Evolutionary conservation across 306 rosid species (phyloP).

Genomic region (Castanopsis chinensis): DNA sequence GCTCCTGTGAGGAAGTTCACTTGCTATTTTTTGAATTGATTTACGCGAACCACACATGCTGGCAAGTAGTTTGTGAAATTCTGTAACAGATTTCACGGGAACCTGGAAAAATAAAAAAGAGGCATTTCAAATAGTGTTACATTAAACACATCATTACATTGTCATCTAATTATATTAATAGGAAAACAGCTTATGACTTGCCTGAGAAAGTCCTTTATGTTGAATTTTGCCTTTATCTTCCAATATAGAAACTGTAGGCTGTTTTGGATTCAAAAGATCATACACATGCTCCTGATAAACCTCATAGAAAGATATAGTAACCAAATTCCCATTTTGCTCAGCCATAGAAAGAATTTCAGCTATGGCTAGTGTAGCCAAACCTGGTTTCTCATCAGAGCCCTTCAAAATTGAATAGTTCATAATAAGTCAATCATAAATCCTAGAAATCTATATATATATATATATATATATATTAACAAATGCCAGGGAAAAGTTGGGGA

Average conservation of each 20-base stretch:
- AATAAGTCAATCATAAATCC: not conserved
- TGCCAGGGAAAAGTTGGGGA: no score
- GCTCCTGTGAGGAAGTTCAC: conserved; percentile 45
- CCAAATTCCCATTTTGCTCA: conserved; percentile 43
- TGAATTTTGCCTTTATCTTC: conserved; percentile 71
- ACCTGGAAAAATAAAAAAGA: conserved; percentile 38
- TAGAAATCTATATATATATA: not conserved
- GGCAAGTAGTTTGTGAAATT: conserved; percentile 52
- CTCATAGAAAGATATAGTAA: conserved; percentile 69
- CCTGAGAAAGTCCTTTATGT: conserved; percentile 82
- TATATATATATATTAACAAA: no score
- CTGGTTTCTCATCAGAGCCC: conserved; percentile 74
- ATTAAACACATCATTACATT: not conserved
- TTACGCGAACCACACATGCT: conserved; percentile 47
- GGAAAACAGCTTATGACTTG: conserved; percentile 20
- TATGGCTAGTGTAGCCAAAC: conserved; percentile 66
- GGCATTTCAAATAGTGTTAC: conserved; percentile 1
- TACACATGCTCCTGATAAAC: conserved; percentile 71
- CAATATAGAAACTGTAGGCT: conserved; percentile 49
- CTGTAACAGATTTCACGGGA: conserved; percentile 56
- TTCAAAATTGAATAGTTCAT: conserved; percentile 28
- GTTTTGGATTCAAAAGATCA: conserved; percentile 66
- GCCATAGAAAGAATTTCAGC: conserved; percentile 59
- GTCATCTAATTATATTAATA: not conserved
- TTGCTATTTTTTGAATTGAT: conserved; percentile 41